Percentiles rank a stretch among this genome's conserved stretches.
Evolutionary conservation across 2,329 filamentous ascomycete genomes (phyloP).

Genomic region (Zasmidium angulare): DNA sequence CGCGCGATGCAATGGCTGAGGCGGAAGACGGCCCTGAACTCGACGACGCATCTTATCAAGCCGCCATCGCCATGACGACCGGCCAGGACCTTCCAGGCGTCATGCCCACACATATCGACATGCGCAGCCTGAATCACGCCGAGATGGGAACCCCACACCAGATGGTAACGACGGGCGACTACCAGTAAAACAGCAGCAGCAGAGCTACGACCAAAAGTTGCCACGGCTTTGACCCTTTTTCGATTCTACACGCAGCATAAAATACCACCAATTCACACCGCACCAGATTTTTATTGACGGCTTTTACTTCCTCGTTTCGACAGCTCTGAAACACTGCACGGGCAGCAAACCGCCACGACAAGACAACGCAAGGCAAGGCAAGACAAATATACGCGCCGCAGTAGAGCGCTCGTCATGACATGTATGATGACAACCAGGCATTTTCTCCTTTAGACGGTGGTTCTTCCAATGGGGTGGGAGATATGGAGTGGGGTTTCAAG

Average conservation of each 20-base stretch:
- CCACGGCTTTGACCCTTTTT: not conserved
- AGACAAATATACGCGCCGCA: not conserved
- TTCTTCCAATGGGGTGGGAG: not conserved
- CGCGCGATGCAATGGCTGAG: conserved; percentile 80
- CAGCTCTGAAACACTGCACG: not conserved
- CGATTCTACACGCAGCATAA: conserved; percentile 2
- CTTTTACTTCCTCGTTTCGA: not conserved
- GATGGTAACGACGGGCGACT: conserved; percentile 46
- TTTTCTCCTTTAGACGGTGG: not conserved
- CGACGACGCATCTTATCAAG: conserved; percentile 27
- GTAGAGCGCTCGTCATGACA: not conserved
- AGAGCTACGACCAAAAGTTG: not conserved
- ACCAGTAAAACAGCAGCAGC: conserved; percentile 28
- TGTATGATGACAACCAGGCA: not conserved
- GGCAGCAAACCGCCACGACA: not conserved
- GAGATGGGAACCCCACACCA: conserved; percentile 44
- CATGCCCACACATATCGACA: conserved; percentile 37
- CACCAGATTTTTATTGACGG: not conserved
- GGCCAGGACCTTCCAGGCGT: conserved; percentile 30
- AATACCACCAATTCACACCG: not conserved
- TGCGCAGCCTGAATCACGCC: conserved; percentile 34
- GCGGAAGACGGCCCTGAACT: conserved; percentile 63
- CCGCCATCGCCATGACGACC: conserved; percentile 29
- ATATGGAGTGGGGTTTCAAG: not conserved
- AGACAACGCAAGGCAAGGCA: too few species aligned